Conservation (phyloP, 495 filamentous ascomycete species). For the Neurospora sp. region DNA sequence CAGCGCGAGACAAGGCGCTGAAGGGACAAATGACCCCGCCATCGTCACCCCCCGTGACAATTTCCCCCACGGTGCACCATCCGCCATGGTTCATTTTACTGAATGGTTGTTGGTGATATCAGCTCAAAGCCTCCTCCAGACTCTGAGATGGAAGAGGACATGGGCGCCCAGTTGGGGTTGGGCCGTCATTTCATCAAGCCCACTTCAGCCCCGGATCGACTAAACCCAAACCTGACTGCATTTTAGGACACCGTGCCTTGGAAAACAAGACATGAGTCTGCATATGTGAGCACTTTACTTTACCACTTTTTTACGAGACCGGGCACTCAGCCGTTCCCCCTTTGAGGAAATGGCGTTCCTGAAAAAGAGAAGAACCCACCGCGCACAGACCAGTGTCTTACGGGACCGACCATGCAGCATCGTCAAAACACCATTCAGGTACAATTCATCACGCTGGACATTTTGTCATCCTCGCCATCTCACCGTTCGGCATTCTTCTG, state of each 20-base stretch:
- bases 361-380: neutral
- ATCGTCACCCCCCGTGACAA: neutral
- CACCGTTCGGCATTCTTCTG: neutral
- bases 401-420: neutral
- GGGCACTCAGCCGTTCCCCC: neutral
- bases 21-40: neutral
- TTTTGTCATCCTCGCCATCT: neutral
- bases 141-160: neutral
- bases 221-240: neutral
- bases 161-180: neutral
- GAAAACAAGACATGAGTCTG: neutral
- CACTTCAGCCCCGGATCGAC: neutral
- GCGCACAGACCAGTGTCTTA: neutral
- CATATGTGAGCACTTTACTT: no score
- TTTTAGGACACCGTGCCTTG: neutral
- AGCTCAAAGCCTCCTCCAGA: neutral
- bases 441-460: neutral
- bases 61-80: neutral
- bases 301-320: neutral
- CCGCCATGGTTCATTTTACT: neutral
- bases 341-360: neutral
- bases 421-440: constrained; percentile 5
- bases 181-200: neutral
- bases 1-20: neutral
- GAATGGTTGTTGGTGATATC: neutral